Base-by-base conservation (phyloP, 306 rosid species). In the Trifolium repens region DNA sequence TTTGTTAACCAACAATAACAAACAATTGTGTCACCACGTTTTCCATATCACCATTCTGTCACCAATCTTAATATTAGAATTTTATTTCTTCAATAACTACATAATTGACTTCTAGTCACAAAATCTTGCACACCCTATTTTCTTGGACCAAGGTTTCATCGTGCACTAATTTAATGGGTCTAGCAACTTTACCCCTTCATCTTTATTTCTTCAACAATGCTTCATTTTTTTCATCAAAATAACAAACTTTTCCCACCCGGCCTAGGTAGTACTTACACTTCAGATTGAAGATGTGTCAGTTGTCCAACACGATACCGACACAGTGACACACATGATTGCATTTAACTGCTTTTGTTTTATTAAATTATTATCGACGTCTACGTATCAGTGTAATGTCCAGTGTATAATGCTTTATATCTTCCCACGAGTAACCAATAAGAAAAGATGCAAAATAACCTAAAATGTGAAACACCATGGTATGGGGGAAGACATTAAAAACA, bases 381-480 rank as follows among this genome's bases (percentile, higher is more conserved):
- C 3, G 46, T 52, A 52, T 16, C 58, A 44, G 12, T 42, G 46
- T 42, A 8, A 9, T 46, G 52, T 46, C 16, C n/a, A 1, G 0
- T 46, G 16, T 46, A 14, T 32, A 13, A 15, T n/a, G 47, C 8
- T 50, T 46, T 3, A 72, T 49, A n/a, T 26, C 12, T 58, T 67
- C 61, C 34, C 1, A 11, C 7, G 42, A 60, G 7, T 13, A 43
- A 71, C 32, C 69, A 68, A 53, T 42, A 27, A 27, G 8, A 54
- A 53, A 27, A 73, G 3, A 34, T 57, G 17, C 14, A 37, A 50
- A 81, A 27, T 14, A 52, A 15, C 40, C 60, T 59, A 82, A n/a
- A 54, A 57, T 58, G 46, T 24, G 43, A 46, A 77, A 60, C 65
- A 43, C 46, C 5, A 8, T 5, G 17, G 50, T 15, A 15, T 54